A percentile compares a stretch with the other conserved stretches of the same genome.
Evolutionary conservation across 2,329 filamentous ascomycete genomes (phyloP).

Genomic region (Alternaria alternata): DNA sequence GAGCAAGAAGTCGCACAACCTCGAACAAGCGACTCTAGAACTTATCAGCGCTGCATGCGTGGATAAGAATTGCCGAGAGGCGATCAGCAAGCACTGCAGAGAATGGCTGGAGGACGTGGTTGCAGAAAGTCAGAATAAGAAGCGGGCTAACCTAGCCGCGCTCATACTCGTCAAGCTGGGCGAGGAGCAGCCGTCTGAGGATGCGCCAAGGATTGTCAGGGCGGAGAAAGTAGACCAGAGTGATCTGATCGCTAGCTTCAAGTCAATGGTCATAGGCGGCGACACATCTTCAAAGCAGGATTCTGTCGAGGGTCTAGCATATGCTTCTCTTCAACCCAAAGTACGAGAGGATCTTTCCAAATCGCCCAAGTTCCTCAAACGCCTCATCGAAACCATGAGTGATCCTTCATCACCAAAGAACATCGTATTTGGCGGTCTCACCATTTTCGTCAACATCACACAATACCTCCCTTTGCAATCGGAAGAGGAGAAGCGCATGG

Average conservation of each 20-base stretch:
- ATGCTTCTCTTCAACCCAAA: slow-evolving; percentile 83
- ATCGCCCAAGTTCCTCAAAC: slow-evolving; percentile 73
- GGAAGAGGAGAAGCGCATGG: slow-evolving; percentile 92
- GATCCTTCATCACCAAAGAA: slow-evolving; percentile 57
- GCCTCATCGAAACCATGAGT: slow-evolving; percentile 69
- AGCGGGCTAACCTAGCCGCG: slow-evolving; percentile 61
- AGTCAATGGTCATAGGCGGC: slow-evolving; percentile 69
- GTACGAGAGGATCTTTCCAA: slow-evolving; percentile 82
- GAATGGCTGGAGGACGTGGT: slow-evolving; percentile 89
- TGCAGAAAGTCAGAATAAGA: slow-evolving; percentile 70
- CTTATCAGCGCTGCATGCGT: slow-evolving; percentile 93
- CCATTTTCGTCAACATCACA: slow-evolving; percentile 85
- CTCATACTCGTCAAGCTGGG: slow-evolving; percentile 65
- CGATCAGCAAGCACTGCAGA: slow-evolving; percentile 82
- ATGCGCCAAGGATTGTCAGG: slow-evolving; percentile 42
- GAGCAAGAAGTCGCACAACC: slow-evolving; percentile 81
- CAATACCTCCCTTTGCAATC: slow-evolving; percentile 78
- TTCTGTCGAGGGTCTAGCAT: slow-evolving; percentile 89
- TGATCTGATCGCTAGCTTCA: slow-evolving; percentile 64
- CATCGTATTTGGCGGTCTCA: slow-evolving; percentile 83
- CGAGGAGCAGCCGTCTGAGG: slow-evolving; percentile 47
- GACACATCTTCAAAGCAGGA: slow-evolving; percentile 69
- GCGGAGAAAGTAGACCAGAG: slow-evolving; percentile 49
- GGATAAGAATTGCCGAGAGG: slow-evolving; percentile 80
- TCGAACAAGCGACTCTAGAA: slow-evolving; percentile 86